These are phyloP conservation scores for Colletotrichum zoysiae DNA, from an alignment of 2,329 filamentous ascomycete genomes.

Conservation along the genomic window DNA sequence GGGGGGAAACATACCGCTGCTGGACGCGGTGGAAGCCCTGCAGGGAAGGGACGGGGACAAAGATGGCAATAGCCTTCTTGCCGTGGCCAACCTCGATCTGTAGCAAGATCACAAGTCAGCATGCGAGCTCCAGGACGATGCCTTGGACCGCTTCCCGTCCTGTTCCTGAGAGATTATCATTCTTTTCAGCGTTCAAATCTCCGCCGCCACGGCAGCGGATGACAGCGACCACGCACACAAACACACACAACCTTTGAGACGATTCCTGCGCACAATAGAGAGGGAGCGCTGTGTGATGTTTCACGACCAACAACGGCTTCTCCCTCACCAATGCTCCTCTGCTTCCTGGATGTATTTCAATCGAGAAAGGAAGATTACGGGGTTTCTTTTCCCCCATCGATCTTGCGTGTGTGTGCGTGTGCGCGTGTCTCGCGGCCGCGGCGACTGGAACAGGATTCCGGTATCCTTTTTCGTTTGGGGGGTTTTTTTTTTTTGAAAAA, in stretches of 20 bases:
- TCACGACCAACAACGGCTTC: not conserved
- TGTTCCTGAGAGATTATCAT: conserved; percentile 62
- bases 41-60: conserved; percentile 99
- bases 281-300: not conserved
- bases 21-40: conserved; percentile 99
- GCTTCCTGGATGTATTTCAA: conserved; percentile 36
- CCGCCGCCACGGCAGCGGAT: conserved; percentile 39
- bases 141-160: conserved; percentile 83
- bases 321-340: not conserved
- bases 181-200: conserved; percentile 45
- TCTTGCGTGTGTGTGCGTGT: too few relatives aligned
- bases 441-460: conserved; percentile 40
- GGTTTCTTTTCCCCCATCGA: not conserved
- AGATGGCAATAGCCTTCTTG: conserved; percentile 99
- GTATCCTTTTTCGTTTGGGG: not conserved
- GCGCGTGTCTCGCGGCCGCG: conserved; percentile 2
- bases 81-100: conserved; percentile 99
- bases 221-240: not conserved
- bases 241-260: not conserved
- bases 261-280: not conserved
- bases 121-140: conserved; percentile 80
- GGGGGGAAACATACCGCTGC: conserved; percentile 83
- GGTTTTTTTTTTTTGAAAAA: not conserved
- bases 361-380: conserved; percentile 6
- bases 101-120: conserved; percentile 76